Conservation (phyloP, 2,329 filamentous ascomycete species). For the Acephala macrosclerotiorum region DNA sequence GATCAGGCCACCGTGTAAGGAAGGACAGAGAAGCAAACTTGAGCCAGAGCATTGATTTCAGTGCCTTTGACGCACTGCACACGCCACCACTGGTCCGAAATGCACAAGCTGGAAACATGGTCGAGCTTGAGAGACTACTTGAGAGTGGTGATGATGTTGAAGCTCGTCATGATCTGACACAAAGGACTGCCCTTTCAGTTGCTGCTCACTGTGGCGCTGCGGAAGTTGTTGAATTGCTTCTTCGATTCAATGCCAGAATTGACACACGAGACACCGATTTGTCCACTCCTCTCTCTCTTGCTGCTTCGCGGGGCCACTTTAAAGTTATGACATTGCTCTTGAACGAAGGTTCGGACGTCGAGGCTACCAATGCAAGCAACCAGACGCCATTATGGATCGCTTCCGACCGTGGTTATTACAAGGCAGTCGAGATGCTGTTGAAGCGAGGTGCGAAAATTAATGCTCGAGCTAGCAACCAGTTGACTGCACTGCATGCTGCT, state of each 20-base stretch:
- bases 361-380: conserved; percentile 12
- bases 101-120: conserved; percentile 4
- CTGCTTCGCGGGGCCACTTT: conserved; percentile 9
- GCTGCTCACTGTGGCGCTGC: conserved; percentile 14
- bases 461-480: conserved; percentile 19
- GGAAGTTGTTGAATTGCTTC: not conserved
- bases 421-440: conserved; percentile 21
- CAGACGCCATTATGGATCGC: conserved; percentile 19
- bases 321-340: conserved; percentile 6
- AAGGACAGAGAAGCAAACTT: too few relatives aligned
- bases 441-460: conserved; percentile 21
- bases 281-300: conserved; percentile 16
- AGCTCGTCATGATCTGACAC: not conserved
- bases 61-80: not conserved
- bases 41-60: conserved; percentile 2
- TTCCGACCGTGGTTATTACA: conserved; percentile 19
- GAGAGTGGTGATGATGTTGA: conserved; percentile 4
- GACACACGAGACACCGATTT: not conserved
- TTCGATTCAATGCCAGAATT: conserved; percentile 5
- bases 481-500: conserved; percentile 22
- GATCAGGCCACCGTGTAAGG: too few relatives aligned
- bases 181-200: conserved; percentile 13
- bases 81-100: conserved; percentile 7
- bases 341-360: conserved; percentile 12
- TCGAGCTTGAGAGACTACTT: conserved; percentile 8